Evolutionary conservation across 2,329 filamentous ascomycete genomes (phyloP), one percentile per base, ranked within the genome.

Genomic region (Didymella segeticola): DNA sequence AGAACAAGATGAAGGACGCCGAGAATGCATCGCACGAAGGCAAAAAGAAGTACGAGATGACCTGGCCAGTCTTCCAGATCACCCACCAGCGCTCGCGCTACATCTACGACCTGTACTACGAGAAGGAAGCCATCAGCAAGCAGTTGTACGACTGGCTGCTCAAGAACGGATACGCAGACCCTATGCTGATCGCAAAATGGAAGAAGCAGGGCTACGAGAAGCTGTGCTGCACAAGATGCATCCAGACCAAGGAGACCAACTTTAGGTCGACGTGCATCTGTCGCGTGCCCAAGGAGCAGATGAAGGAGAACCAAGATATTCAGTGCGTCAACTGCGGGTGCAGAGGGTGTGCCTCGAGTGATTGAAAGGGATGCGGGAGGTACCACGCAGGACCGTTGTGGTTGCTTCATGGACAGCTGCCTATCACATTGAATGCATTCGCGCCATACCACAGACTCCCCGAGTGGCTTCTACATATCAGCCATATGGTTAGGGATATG

Each of bases 141-240:
- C 82, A 88, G 76, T 82, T 99, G 17, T 99, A 99, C 77, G 95
- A 98, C 65, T 99, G 91, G 88, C 80, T 98, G 61, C 80, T 99
- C 56, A 99, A 99, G 84, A 97, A 99, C 72, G 88, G 88, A 43
- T 98, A 99, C 74, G 95, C 93, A 5, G 95, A 99, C 77, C 86
- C 90, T 38, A 95, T 93, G 80, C 80, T 99, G 71, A 98, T 99
- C 71, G 95, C 95, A 12, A 99, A 99, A 80, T 99, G 95, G 95
- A 99, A 99, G 86, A 99, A 99, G 80, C 90, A 96, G 70, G 95
- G 95, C 14, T 99, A 99, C 70, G 95, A 99, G 77, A 97, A 98
- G 90, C 79, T 99, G 36, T 99, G 95, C 77, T 99, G 95, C 75
- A 81, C 97, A 49, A 86, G 93, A 58, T 99, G 95, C 76, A 93